These are phyloP conservation scores for Fagopyrum homotropicum DNA, from an alignment of 148 eudicot genomes.

Conservation along the genomic window DNA sequence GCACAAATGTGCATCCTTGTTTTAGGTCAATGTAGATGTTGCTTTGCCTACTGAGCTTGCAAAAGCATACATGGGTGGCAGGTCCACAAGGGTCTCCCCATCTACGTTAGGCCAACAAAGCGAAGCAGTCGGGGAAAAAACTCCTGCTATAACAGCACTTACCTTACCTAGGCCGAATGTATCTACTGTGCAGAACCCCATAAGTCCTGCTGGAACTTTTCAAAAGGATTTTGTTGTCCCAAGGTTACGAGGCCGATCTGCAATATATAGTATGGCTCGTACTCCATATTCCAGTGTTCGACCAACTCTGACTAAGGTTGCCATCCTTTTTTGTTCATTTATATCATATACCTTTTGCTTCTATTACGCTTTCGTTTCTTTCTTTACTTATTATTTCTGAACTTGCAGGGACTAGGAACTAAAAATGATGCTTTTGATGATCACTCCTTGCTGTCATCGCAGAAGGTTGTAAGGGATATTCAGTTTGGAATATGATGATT, in stretches of 20 bases:
- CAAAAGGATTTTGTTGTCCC: constrained; percentile 59
- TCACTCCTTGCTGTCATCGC: constrained; percentile 26
- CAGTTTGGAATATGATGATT: neutral
- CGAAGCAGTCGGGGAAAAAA: constrained; percentile 38
- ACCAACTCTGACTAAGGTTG: constrained; percentile 36
- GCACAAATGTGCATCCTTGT: neutral
- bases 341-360: neutral
- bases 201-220: constrained; percentile 23
- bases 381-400: neutral
- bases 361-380: neutral
- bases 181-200: constrained; percentile 34
- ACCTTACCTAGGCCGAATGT: constrained; percentile 27
- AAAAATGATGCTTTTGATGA: constrained; percentile 21
- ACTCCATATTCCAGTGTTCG: constrained; percentile 68
- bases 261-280: constrained; percentile 84
- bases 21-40: constrained; percentile 52
- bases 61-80: constrained; percentile 86
- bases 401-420: constrained; percentile 36
- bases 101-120: constrained; percentile 36
- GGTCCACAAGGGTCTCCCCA: constrained; percentile 57
- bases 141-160: constrained; percentile 22
- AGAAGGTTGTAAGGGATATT: constrained; percentile 14
- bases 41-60: constrained; percentile 92
- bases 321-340: constrained; percentile 8
- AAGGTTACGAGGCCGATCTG: constrained; percentile 77